A percentile compares a stretch with the other conserved stretches of the same genome.
Conservation (phyloP, 1,139 yeast genomes). For the Hansenula sp. region DNA sequence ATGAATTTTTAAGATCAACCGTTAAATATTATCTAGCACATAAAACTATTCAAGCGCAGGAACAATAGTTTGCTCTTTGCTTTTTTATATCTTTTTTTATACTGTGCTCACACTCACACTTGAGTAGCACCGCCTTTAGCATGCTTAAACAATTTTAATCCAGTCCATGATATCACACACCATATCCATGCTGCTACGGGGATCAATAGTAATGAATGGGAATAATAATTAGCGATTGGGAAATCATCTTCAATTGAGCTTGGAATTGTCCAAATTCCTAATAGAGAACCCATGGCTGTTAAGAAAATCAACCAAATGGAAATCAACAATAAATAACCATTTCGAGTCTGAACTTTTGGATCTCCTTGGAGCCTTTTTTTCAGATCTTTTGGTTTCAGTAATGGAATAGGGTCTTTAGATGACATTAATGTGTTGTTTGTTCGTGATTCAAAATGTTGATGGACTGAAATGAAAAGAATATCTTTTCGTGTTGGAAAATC, state of each 20-base stretch:
- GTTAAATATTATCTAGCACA: too few species aligned
- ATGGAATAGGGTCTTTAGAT: background rate
- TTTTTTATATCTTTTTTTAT: too few species aligned
- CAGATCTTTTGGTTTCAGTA: conserved; percentile 7
- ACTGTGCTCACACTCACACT: background rate
- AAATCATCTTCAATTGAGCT: conserved; percentile 10
- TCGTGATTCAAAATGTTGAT: background rate
- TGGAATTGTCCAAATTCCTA: conserved; percentile 12
- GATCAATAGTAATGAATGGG: conserved; percentile 15
- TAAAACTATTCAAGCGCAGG: too few species aligned
- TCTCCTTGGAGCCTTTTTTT: background rate
- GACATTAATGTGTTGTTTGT: background rate
- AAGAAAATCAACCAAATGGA: conserved; percentile 10
- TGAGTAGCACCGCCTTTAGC: conserved; percentile 15
- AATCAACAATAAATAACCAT: conserved; percentile 11
- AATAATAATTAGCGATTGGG: conserved; percentile 20
- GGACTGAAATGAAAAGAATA: too few species aligned
- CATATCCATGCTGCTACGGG: conserved; percentile 24
- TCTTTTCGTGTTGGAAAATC: too few species aligned
- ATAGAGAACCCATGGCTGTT: conserved; percentile 8
- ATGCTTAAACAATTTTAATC: conserved; percentile 23
- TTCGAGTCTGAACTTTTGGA: background rate
- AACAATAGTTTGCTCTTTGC: too few species aligned
- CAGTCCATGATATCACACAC: conserved; percentile 22
- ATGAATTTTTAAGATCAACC: background rate